Conservation (phyloP, 1,284 basidiomycete species). For the Cutaneotrichosporon mucoides region DNA sequence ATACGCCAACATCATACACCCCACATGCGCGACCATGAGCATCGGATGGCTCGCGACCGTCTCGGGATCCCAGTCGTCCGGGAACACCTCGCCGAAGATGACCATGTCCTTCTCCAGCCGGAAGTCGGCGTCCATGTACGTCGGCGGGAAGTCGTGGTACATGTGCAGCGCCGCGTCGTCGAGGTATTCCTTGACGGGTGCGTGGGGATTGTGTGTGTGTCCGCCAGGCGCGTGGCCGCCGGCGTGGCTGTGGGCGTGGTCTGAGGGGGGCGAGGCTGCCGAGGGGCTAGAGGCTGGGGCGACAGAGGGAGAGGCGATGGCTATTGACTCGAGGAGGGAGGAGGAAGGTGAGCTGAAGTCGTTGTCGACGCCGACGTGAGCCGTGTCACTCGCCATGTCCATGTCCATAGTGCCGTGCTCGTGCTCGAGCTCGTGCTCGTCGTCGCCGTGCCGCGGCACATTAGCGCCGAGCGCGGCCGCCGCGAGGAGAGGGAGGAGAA, state of each 20-base stretch:
- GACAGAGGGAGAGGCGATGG: too few species aligned
- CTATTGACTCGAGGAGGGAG: too few species aligned
- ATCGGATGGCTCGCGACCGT: constrained; percentile 27
- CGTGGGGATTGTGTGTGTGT: constrained; percentile 31
- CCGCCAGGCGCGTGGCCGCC: constrained; percentile 1
- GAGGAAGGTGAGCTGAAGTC: too few species aligned
- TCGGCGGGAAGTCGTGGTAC: constrained; percentile 38
- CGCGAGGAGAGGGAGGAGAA: too few species aligned
- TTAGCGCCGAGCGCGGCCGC: too few species aligned
- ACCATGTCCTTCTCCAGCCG: constrained; percentile 32
- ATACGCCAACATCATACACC: constrained; percentile 32
- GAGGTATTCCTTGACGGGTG: constrained; percentile 25
- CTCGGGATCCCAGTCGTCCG: constrained; percentile 32
- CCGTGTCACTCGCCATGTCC: too few species aligned
- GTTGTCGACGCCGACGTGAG: too few species aligned
- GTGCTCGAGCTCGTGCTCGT: too few species aligned
- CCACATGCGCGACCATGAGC: constrained; percentile 34
- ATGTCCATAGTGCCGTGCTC: too few species aligned
- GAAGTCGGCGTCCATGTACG: constrained; percentile 41
- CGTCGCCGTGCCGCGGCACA: too few species aligned
- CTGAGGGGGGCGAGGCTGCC: background rate
- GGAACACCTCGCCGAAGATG: constrained; percentile 42
- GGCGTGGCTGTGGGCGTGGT: background rate
- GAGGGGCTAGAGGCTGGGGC: too few species aligned
- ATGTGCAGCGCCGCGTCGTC: constrained; percentile 36